Evolutionary conservation across 192 early-diverging fungal genomes (phyloP).

Genomic region (Pecoramyces ruminantium): DNA sequence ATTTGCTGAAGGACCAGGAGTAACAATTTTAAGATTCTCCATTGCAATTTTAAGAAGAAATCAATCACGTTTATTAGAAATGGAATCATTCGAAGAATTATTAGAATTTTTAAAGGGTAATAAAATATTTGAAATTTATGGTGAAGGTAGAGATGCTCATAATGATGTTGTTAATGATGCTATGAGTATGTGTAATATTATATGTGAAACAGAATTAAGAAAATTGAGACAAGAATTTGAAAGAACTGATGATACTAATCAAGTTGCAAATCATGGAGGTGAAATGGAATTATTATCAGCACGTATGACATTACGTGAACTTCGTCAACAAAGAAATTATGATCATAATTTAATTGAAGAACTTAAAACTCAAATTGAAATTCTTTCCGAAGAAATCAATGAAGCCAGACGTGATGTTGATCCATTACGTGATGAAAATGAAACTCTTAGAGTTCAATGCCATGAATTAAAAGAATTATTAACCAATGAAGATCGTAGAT

Average conservation of each 20-base stretch:
- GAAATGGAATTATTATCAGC: not conserved
- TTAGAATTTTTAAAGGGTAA: constrained; percentile 5
- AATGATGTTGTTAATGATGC: constrained; percentile 21
- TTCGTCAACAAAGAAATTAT: not conserved
- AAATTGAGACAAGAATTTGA: constrained; percentile 5
- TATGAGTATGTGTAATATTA: constrained; percentile 7
- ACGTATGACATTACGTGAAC: not conserved
- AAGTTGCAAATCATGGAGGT: not conserved
- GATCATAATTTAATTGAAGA: not conserved
- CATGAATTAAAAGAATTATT: not conserved
- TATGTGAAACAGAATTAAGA: constrained; percentile 3
- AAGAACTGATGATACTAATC: not conserved
- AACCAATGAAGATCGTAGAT: not conserved
- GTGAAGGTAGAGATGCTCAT: constrained; percentile 5
- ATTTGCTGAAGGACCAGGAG: not conserved
- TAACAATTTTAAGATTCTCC: constrained; percentile 1
- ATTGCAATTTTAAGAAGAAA: not conserved
- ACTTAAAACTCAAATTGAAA: not conserved
- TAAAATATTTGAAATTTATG: constrained; percentile 11
- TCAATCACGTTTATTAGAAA: not conserved
- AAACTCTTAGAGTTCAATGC: not conserved
- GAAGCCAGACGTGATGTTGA: not conserved
- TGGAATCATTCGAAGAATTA: not conserved
- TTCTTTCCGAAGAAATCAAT: not conserved
- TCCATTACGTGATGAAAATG: not conserved